Conservation (phyloP, 768 basidiomycete species). For the Mycena epipterygia region DNA sequence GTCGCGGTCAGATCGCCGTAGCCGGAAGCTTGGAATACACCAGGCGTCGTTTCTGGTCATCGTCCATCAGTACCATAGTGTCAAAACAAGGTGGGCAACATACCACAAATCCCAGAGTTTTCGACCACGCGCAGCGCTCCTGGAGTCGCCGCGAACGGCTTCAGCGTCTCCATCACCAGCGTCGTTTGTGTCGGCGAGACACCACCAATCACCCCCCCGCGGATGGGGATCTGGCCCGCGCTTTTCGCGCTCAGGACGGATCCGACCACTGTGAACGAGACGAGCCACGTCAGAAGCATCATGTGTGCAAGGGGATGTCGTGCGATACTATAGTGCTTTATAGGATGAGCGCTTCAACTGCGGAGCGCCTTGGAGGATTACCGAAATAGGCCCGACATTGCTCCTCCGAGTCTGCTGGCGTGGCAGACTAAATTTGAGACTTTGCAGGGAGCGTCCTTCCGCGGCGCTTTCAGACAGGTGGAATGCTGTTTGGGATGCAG, state of each 20-base stretch:
- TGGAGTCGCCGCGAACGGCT: conserved; percentile 34
- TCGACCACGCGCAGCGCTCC: conserved; percentile 22
- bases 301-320: too few relatives aligned
- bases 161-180: conserved; percentile 4
- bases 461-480: not conserved
- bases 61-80: too few relatives aligned
- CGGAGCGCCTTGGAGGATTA: conserved; percentile 42
- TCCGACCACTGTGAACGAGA: conserved; percentile 6
- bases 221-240: conserved; percentile 59
- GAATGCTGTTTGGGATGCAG: conserved; percentile 1
- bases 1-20: conserved; percentile 56
- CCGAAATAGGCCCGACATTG: conserved; percentile 8
- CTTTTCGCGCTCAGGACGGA: conserved; percentile 16
- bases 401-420: conserved; percentile 4
- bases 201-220: conserved; percentile 68
- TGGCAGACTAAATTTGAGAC: conserved; percentile 3
- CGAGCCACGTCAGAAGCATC: conserved; percentile 40
- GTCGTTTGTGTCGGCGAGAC: conserved; percentile 19
- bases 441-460: conserved; percentile 1
- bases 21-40: conserved; percentile 56
- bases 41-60: conserved; percentile 36
- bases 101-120: conserved; percentile 28
- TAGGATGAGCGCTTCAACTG: conserved; percentile 43
- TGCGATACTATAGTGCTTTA: too few relatives aligned
- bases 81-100: not conserved